Conservation (phyloP, 208 protist species). For the Trypanosoma avium region DNA sequence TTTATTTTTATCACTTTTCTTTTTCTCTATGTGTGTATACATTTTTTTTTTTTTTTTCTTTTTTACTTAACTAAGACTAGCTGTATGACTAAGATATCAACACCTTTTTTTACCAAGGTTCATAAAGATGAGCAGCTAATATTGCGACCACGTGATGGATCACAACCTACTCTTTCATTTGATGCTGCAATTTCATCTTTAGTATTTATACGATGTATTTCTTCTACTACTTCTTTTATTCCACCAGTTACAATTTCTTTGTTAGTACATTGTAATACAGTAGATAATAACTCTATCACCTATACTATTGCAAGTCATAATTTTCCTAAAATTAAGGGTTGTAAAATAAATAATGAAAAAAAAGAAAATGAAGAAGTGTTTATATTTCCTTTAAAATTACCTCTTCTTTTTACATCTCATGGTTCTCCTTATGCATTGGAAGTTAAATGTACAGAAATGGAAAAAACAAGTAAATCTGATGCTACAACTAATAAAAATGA, state of each 20-base stretch:
- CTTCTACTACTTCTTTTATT: not conserved
- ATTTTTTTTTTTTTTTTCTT: not conserved
- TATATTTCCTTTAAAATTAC: constrained; percentile 1
- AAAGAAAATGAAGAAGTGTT: constrained; percentile 1
- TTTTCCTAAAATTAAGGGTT: too few relatives aligned
- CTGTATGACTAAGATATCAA: constrained; percentile 1
- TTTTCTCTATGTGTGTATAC: not conserved
- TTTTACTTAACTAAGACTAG: not conserved
- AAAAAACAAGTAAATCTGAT: not conserved
- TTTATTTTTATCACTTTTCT: not conserved
- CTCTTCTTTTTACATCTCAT: constrained; percentile 5
- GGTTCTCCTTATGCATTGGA: constrained; percentile 7
- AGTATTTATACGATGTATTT: constrained; percentile 1
- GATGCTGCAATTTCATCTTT: not conserved
- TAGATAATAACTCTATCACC: not conserved
- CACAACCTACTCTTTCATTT: not conserved
- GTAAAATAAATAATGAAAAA: too few relatives aligned
- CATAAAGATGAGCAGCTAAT: not conserved
- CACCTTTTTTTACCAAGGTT: constrained; percentile 5
- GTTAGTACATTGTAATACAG: constrained; percentile 1
- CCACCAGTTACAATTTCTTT: not conserved
- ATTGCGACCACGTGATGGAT: not conserved
- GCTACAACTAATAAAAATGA: too few relatives aligned
- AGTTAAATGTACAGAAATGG: constrained; percentile 4
- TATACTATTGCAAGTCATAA: not conserved